Conservation (phyloP, 768 basidiomycete species). For the Cystobasidium onofrii region DNA sequence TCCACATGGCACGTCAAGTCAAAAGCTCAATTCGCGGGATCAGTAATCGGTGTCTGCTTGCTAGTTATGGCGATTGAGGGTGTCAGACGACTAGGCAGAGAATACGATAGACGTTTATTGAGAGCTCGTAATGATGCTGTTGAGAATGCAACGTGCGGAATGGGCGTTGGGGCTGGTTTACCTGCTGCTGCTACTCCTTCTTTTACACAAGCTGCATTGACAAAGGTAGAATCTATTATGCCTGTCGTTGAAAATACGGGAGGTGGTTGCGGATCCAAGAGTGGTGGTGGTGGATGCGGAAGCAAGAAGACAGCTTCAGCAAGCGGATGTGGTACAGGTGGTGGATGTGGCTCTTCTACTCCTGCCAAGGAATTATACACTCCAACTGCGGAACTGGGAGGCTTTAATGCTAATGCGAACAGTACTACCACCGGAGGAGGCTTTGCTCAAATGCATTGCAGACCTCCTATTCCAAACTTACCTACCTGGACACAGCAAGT, state of each 20-base stretch:
- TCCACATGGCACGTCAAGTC: constrained; percentile 42
- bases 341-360: neutral
- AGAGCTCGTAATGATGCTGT: constrained; percentile 15
- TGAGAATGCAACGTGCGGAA: neutral
- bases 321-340: neutral
- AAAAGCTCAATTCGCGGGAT: constrained; percentile 43
- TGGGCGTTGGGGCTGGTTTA: neutral
- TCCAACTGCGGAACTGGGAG: neutral
- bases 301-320: neutral
- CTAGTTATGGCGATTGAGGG: constrained; percentile 45
- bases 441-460: neutral
- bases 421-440: constrained; percentile 29
- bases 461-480: neutral
- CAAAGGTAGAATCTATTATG: constrained; percentile 12
- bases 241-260: constrained; percentile 23
- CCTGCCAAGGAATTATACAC: neutral
- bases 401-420: neutral
- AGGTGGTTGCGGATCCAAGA: neutral
- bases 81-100: constrained; percentile 43
- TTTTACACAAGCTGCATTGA: neutral
- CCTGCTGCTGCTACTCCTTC: neutral
- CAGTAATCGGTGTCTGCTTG: constrained; percentile 46
- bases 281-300: neutral
- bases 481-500: constrained; percentile 43
- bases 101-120: constrained; percentile 44